Percentiles rank a stretch among this genome's conserved stretches.
phyloP scores from a whole-genome alignment of 2,329 filamentous ascomycete genomes.

The Stylonectria norvegica region DNA sequence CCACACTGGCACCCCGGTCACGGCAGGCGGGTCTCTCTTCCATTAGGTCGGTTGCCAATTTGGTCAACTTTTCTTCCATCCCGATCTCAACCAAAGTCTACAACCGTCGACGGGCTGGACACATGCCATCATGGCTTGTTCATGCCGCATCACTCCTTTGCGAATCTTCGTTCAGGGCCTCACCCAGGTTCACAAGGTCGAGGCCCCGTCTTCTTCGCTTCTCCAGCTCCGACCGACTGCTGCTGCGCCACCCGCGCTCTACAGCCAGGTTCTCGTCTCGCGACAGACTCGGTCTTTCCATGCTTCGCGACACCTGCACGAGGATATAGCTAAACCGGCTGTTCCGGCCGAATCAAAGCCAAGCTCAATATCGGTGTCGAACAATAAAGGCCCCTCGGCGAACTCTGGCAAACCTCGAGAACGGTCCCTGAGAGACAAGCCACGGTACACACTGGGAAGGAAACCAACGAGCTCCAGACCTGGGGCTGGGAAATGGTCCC shows the following conservation, averaged over 20 bases:
- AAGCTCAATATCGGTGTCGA: no score
- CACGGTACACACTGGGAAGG: background rate
- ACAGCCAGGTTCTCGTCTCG: constrained; percentile 13
- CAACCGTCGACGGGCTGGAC: constrained; percentile 2
- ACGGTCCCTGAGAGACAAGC: background rate
- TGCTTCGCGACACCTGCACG: constrained; percentile 15
- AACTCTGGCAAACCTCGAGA: background rate
- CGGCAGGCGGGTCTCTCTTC: constrained; percentile 19
- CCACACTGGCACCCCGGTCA: constrained; percentile 19
- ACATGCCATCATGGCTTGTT: constrained; percentile 42
- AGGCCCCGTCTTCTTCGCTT: constrained; percentile 15
- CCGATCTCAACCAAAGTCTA: constrained; percentile 2
- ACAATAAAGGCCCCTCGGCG: background rate
- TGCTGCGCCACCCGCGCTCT: constrained; percentile 8
- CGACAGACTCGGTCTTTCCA: constrained; percentile 25
- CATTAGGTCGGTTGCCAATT: constrained; percentile 10
- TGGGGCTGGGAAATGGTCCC: no score
- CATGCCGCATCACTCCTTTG: constrained; percentile 45
- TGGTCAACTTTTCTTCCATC: constrained; percentile 21
- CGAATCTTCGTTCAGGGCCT: constrained; percentile 48
- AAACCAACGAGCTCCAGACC: no score
- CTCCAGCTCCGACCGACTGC: constrained; percentile 13
- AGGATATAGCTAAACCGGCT: constrained; percentile 18
- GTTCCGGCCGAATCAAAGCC: no score
- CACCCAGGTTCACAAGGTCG: constrained; percentile 36